These are phyloP conservation scores for Phyllosticta paracitricarpa DNA, from an alignment of 2,329 filamentous ascomycete genomes.

Conservation along the genomic window DNA sequence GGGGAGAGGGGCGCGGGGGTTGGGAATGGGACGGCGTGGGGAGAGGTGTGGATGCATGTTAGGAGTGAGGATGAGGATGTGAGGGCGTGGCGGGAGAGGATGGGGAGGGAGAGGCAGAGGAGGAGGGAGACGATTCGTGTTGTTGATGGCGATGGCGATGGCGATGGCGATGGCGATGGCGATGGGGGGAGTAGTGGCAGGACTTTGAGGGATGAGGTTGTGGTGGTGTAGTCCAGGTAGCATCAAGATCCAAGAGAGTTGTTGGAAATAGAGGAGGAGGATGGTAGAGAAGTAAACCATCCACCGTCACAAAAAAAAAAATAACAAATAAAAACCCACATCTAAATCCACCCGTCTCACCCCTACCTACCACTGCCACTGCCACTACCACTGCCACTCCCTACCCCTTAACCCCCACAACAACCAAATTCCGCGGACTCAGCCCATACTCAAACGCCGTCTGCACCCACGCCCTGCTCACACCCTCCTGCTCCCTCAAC, in stretches of 20 bases:
- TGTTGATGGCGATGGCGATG: background rate
- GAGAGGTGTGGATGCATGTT: slow-evolving; percentile 47
- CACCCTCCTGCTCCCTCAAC: slow-evolving; percentile 63
- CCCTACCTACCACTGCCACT: background rate
- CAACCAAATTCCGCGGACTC: slow-evolving; percentile 84
- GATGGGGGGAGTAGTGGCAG: background rate
- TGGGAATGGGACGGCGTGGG: slow-evolving; percentile 36
- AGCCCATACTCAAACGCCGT: slow-evolving; percentile 78
- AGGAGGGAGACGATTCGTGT: background rate
- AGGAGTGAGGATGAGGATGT: slow-evolving; percentile 28
- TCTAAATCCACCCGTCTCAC: no score
- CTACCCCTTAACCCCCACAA: slow-evolving; percentile 73
- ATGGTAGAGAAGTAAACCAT: no score
- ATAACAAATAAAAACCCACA: no score
- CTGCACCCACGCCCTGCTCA: slow-evolving; percentile 79
- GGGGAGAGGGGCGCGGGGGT: slow-evolving; percentile 23
- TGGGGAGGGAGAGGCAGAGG: background rate
- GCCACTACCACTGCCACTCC: background rate
- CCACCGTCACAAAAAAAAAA: no score
- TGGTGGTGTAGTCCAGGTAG: no score
- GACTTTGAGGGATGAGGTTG: background rate
- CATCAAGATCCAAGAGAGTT: no score
- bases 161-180: background rate
- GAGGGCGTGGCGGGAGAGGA: slow-evolving; percentile 17
- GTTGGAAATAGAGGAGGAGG: background rate